phyloP scores from a whole-genome alignment of 495 filamentous ascomycete genomes.

The Podospora pseudocomata region DNA sequence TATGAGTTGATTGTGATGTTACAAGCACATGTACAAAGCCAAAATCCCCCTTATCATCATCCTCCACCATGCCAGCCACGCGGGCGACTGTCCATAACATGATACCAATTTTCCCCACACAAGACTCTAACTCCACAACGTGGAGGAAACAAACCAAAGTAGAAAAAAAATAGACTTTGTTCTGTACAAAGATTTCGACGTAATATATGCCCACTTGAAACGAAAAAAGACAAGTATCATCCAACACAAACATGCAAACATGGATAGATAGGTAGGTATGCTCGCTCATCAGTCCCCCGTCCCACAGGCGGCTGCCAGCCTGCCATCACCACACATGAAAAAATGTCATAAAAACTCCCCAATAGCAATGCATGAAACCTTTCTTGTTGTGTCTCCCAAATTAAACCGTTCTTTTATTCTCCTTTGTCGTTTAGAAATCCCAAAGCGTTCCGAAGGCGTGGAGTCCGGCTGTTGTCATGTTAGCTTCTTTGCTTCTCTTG shows the following conservation, averaged over 20 bases:
- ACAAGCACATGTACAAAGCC: not conserved
- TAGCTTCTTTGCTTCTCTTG: not conserved
- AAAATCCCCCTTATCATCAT: not conserved
- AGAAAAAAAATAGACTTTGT: not conserved
- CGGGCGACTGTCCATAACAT: not conserved
- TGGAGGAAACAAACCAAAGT: not conserved
- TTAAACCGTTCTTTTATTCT: not conserved
- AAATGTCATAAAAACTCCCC: conserved; percentile 2
- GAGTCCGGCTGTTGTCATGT: conserved; percentile 34
- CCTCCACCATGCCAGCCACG: not conserved
- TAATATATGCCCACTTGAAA: not conserved
- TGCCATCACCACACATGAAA: not conserved
- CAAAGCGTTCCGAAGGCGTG: conserved; percentile 46
- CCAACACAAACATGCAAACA: not conserved
- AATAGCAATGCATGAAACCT: not conserved
- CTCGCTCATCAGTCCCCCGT: not conserved
- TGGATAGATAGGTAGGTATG: not conserved
- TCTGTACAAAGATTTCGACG: not conserved
- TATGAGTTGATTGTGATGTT: too few relatives aligned
- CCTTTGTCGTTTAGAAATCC: conserved; percentile 40
- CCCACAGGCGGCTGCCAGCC: not conserved
- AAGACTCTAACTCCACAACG: not conserved
- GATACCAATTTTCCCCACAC: not conserved
- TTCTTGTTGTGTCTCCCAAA: not conserved
- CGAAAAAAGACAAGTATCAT: not conserved